Conservation (phyloP, 2,329 filamentous ascomycete species). For the Elsinoe necatrix region DNA sequence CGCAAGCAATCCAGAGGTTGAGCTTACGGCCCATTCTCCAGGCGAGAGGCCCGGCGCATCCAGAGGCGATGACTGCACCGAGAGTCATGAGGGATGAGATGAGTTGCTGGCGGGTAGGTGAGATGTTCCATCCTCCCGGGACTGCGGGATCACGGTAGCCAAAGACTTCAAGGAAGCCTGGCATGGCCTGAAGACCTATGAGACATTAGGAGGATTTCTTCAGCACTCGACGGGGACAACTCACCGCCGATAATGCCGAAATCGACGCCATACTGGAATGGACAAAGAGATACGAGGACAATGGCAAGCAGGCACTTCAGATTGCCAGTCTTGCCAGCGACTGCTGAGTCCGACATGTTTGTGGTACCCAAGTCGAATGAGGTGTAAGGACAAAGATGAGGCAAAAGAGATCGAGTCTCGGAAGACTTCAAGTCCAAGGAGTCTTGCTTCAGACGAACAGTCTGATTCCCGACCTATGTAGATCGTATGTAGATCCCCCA, state of each 20-base stretch:
- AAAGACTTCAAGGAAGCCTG: slow-evolving; percentile 40
- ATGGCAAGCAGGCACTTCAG: slow-evolving; percentile 44
- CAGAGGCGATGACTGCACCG: slow-evolving; percentile 38
- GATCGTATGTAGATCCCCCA: slow-evolving; percentile 13
- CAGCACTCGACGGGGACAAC: neutral
- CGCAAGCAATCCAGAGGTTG: slow-evolving; percentile 41
- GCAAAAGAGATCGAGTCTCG: neutral
- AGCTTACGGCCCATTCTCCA: slow-evolving; percentile 37
- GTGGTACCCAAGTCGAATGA: neutral
- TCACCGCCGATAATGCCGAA: slow-evolving; percentile 43
- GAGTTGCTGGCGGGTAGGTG: slow-evolving; percentile 35
- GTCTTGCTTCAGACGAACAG: slow-evolving; percentile 21
- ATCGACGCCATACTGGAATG: slow-evolving; percentile 47
- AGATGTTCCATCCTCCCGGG: slow-evolving; percentile 29
- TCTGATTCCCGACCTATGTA: slow-evolving; percentile 14
- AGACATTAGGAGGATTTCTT: neutral
- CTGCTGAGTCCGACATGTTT: slow-evolving; percentile 15
- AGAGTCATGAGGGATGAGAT: slow-evolving; percentile 41
- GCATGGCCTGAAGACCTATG: slow-evolving; percentile 40
- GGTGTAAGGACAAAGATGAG: neutral
- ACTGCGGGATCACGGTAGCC: slow-evolving; percentile 25
- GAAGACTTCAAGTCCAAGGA: slow-evolving; percentile 12
- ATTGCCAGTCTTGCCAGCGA: slow-evolving; percentile 25
- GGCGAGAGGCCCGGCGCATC: slow-evolving; percentile 33
- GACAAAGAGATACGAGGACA: slow-evolving; percentile 41